Percentiles rank a stretch among this genome's conserved stretches.
These are phyloP conservation scores for Phytomonas sp. DNA, from an alignment of 208 protist genomes.

Conservation along the genomic window DNA sequence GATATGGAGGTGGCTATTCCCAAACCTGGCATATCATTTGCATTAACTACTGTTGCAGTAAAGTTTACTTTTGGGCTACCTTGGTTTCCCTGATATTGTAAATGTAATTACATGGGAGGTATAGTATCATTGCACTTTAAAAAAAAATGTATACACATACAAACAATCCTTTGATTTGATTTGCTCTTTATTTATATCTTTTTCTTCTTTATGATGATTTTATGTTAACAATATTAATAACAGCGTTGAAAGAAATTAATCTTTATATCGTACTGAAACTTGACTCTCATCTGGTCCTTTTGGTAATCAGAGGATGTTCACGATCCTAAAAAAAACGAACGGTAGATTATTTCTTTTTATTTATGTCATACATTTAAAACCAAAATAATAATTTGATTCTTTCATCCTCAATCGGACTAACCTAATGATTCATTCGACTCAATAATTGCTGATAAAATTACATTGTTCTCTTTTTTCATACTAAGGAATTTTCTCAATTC, in stretches of 20 bases:
- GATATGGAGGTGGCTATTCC: neutral
- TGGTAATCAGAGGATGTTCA: neutral
- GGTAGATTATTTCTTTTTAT: neutral
- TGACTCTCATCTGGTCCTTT: neutral
- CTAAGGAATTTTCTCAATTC: neutral
- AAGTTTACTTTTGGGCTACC: neutral
- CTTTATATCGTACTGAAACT: neutral
- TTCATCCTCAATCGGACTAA: neutral
- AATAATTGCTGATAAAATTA: neutral
- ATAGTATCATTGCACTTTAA: neutral
- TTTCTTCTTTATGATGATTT: neutral
- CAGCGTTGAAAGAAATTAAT: too few relatives aligned
- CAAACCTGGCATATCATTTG: neutral
- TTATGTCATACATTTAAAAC: neutral
- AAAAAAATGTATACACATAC: neutral
- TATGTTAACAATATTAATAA: neutral
- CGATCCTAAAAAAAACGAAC: neutral
- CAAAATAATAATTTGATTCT: neutral
- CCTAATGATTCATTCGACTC: neutral
- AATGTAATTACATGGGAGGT: neutral
- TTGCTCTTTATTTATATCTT: neutral
- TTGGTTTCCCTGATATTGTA: neutral
- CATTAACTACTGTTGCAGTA: neutral
- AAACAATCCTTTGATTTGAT: neutral
- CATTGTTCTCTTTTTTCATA: neutral